A percentile compares a stretch with the other conserved stretches of the same genome.
These are phyloP conservation scores for Nemania sp. DNA, from an alignment of 2,329 filamentous ascomycete species.

Conservation along the genomic window DNA sequence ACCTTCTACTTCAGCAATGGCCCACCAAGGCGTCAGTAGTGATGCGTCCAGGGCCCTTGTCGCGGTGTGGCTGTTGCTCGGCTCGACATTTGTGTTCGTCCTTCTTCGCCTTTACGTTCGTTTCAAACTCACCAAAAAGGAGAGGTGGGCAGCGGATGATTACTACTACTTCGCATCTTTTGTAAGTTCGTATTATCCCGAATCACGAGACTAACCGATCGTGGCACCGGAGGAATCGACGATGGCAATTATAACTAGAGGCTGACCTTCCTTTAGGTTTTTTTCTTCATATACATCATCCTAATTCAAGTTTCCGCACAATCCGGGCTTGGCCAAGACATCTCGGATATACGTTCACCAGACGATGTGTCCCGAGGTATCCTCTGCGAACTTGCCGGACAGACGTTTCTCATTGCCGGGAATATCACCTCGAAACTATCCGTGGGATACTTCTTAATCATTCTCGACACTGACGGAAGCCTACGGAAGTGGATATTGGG, in stretches of 20 bases:
- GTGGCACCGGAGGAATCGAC: not conserved
- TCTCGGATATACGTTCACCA: slow-evolving; percentile 1
- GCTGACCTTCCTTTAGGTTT: not conserved
- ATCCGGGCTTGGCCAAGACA: slow-evolving; percentile 15
- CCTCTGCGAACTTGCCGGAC: slow-evolving; percentile 41
- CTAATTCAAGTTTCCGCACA: slow-evolving; percentile 7
- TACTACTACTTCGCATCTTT: slow-evolving; percentile 17
- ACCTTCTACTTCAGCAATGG: not conserved
- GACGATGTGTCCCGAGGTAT: slow-evolving; percentile 27
- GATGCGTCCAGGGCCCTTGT: not conserved
- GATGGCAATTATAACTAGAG: not conserved
- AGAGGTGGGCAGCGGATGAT: slow-evolving; percentile 13
- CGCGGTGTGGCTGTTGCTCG: slow-evolving; percentile 12
- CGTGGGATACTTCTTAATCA: slow-evolving; percentile 46
- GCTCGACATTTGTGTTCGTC: slow-evolving; percentile 14
- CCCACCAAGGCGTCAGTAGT: not conserved
- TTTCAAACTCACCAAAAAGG: not conserved
- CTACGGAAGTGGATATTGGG: slow-evolving; percentile 38
- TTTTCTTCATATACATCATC: slow-evolving; percentile 12
- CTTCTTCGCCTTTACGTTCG: slow-evolving; percentile 22
- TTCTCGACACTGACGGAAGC: not conserved
- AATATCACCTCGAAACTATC: slow-evolving; percentile 47
- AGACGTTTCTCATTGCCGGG: slow-evolving; percentile 45
- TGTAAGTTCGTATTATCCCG: slow-evolving; percentile 8
- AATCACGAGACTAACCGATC: not conserved